phyloP scores from a whole-genome alignment of 2,329 filamentous ascomycete genomes.

The Pseudogymnoascus sp. region DNA sequence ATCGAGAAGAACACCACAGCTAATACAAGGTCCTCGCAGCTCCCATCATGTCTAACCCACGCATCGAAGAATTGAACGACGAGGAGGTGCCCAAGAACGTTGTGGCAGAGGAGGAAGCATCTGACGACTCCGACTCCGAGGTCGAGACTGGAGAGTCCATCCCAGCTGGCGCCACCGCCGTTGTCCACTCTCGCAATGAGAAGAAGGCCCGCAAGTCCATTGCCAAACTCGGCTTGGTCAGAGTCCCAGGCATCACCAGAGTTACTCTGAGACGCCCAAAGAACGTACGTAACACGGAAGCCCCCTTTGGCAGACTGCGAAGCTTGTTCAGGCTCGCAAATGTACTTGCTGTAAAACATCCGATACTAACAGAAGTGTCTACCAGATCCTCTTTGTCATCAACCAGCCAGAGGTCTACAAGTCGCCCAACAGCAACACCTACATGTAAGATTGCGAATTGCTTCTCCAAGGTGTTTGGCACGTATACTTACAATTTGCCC shows the following conservation, averaged over 20 bases:
- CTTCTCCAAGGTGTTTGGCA: not conserved
- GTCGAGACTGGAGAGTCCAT: slow-evolving; percentile 62
- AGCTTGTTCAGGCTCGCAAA: not conserved
- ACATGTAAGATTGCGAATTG: slow-evolving; percentile 66
- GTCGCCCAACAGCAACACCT: slow-evolving; percentile 98
- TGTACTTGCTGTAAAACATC: not conserved
- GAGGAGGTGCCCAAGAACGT: slow-evolving; percentile 80
- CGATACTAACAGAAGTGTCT: not conserved
- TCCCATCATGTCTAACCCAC: slow-evolving; percentile 86
- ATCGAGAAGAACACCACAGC: slow-evolving; percentile 14
- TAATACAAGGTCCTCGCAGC: slow-evolving; percentile 25
- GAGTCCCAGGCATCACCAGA: slow-evolving; percentile 93
- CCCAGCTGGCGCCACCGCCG: slow-evolving; percentile 78
- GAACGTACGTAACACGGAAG: slow-evolving; percentile 65
- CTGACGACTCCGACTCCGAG: slow-evolving; percentile 66
- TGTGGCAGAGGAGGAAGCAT: slow-evolving; percentile 65
- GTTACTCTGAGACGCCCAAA: slow-evolving; percentile 97
- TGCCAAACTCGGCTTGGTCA: slow-evolving; percentile 94
- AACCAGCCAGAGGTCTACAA: slow-evolving; percentile 99
- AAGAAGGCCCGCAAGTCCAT: slow-evolving; percentile 99
- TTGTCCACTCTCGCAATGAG: slow-evolving; percentile 98
- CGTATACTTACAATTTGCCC: slow-evolving; percentile 11
- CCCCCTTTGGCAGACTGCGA: slow-evolving; percentile 9
- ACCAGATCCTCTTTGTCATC: slow-evolving; percentile 96
- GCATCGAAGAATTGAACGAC: slow-evolving; percentile 95